These are phyloP conservation scores for Lactarius psammicola DNA, from an alignment of 768 basidiomycete species.

Conservation along the genomic window DNA sequence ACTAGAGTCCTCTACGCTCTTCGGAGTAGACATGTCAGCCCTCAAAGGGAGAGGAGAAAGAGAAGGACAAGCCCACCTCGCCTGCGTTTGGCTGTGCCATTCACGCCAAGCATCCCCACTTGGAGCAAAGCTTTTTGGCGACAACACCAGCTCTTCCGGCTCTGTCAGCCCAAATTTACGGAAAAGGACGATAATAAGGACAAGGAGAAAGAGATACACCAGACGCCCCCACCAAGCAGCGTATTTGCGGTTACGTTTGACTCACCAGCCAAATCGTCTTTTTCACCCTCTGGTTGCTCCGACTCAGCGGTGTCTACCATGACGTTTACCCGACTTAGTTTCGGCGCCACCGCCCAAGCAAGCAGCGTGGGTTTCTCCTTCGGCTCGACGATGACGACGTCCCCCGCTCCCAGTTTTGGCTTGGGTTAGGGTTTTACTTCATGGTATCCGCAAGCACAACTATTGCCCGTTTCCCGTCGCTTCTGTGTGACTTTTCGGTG, in stretches of 20 bases:
- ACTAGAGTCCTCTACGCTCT: slow-evolving; percentile 8
- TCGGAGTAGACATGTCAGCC: slow-evolving; percentile 10
- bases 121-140: slow-evolving; percentile 10
- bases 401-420: neutral
- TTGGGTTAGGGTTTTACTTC: neutral
- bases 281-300: slow-evolving; percentile 11
- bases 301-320: neutral
- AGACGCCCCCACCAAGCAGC: neutral
- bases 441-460: neutral
- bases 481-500: neutral
- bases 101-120: slow-evolving; percentile 6
- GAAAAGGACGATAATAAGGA: slow-evolving; percentile 7
- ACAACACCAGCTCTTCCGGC: neutral
- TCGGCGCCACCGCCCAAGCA: slow-evolving; percentile 19
- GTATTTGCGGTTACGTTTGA: slow-evolving; percentile 13
- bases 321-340: slow-evolving; percentile 17
- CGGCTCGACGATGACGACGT: neutral
- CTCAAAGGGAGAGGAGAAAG: slow-evolving; percentile 1
- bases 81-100: neutral
- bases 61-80: slow-evolving; percentile 4
- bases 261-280: slow-evolving; percentile 6
- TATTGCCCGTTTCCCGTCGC: neutral
- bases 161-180: slow-evolving; percentile 4
- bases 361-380: slow-evolving; percentile 20
- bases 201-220: slow-evolving; percentile 4